phyloP scores from a whole-genome alignment of 2,329 filamentous ascomycete genomes.

The Epicoccum nigrum region DNA sequence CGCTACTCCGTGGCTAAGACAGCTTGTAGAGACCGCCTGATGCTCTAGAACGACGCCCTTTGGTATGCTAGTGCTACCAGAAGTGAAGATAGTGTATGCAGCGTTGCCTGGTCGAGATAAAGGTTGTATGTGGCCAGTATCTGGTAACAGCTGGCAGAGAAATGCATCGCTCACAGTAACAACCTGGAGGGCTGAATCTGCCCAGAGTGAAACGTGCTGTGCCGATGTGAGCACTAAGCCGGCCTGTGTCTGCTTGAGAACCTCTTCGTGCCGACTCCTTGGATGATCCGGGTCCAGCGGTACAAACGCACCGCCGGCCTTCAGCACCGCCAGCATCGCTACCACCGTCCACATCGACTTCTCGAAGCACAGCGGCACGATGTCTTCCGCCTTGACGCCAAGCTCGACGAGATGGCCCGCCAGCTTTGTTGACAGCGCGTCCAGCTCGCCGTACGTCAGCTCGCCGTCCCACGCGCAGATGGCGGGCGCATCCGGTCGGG shows the following conservation, averaged over 20 bases:
- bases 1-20: not conserved
- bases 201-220: no score
- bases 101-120: not conserved
- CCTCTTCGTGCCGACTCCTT: not conserved
- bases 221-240: not conserved
- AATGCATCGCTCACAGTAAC: no score
- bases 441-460: no score
- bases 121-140: no score
- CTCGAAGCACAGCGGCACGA: conserved; percentile 45
- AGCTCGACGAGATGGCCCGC: no score
- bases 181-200: no score
- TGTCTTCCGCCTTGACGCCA: not conserved
- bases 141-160: no score
- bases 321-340: conserved; percentile 46
- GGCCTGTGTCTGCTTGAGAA: not conserved
- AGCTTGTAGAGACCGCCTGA: no score
- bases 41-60: conserved; percentile 71
- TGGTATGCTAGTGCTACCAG: conserved; percentile 62
- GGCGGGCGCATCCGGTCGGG: no score
- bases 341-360: conserved; percentile 45
- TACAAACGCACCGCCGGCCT: conserved; percentile 46
- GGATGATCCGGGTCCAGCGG: conserved; percentile 36
- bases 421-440: no score
- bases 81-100: conserved; percentile 68
- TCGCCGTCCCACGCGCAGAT: no score